phyloP scores from a whole-genome alignment of 345 rosid genomes.

The Cardamine resedifolia region DNA sequence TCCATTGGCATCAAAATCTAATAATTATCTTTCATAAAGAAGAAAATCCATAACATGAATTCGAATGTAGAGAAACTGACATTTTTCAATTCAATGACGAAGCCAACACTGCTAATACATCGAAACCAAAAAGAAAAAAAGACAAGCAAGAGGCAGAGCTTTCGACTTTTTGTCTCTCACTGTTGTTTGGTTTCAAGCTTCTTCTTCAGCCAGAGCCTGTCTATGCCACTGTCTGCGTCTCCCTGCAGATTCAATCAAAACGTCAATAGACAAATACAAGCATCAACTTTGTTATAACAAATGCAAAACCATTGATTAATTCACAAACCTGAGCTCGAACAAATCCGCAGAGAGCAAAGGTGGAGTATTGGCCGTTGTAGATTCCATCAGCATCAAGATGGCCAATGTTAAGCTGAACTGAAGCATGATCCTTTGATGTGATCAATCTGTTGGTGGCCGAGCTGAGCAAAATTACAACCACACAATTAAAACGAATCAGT shows the following conservation, averaged over 20 bases:
- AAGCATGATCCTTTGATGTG: constrained; percentile 71
- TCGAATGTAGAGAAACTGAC: neutral
- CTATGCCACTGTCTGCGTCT: constrained; percentile 68
- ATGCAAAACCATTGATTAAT: neutral
- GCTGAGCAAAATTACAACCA: constrained; percentile 36
- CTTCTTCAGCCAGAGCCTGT: constrained; percentile 65
- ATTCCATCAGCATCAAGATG: constrained; percentile 60
- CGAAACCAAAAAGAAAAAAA: neutral
- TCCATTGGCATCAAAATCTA: neutral
- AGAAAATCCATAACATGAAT: neutral
- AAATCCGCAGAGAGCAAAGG: constrained; percentile 68
- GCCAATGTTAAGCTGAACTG: constrained; percentile 67
- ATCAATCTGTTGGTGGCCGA: constrained; percentile 73
- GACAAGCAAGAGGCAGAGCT: constrained; percentile 1
- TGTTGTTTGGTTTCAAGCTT: constrained; percentile 36
- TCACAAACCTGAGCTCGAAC: constrained; percentile 66
- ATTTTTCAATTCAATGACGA: neutral
- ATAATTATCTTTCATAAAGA: constrained; percentile 9
- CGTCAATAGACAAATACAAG: neutral
- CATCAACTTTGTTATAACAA: neutral
- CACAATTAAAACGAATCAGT: neutral
- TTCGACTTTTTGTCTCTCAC: neutral
- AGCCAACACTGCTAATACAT: neutral
- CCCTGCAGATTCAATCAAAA: constrained; percentile 43
- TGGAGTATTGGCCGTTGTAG: constrained; percentile 53